Base-by-base conservation (phyloP, 768 basidiomycete species). In the Naganishia antarctica region DNA sequence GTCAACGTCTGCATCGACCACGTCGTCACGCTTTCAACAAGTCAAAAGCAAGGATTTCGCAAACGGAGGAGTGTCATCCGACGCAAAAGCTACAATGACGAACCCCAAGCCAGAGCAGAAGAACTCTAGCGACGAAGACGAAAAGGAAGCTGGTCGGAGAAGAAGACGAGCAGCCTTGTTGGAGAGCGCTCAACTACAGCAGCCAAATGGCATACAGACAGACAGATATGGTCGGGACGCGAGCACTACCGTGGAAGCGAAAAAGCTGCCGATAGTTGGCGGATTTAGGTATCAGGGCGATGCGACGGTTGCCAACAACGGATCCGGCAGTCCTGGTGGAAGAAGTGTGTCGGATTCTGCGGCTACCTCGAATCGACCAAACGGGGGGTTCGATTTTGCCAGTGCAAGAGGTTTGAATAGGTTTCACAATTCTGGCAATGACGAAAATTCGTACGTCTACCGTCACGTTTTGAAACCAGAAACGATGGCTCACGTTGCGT, bases 121-220 rank as follows among this genome's bases (percentile, higher is more conserved):
- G 32, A 57, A 8, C 53, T 57, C 53, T 9, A 57, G 53, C 23
- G 53, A 57, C 23, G 53, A 57, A 26, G 53, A 57, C 15, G 53
- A 57, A 37, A 57, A 57, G 23, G 53, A 57, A 40, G 53, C 53
- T 37, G 53, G 53, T 18, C 53, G 53, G 13, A 34, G 53, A n/a
- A 34, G 53, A 15, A 34, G 53, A 41, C 32, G 53, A 16, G 53
- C 3, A 11, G 53, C 53, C 12, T 57, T 57, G 32, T 9, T 51
- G 37, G 28, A 37, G 53, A 57, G 34, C 23, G 53, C 53, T 18
- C 53, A 37, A 15, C 32, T 31, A 34, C 53, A 57, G 23, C 53
- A 41, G 9, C 21, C 53, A 23, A 34, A 34, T 32, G 53, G 34
- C 53, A 25, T 57, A 21, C 53, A 57, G 4, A 57, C 53, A 29